Conservation (phyloP, 176 grass and related monocot genomes). For the Avena atlantica region DNA sequence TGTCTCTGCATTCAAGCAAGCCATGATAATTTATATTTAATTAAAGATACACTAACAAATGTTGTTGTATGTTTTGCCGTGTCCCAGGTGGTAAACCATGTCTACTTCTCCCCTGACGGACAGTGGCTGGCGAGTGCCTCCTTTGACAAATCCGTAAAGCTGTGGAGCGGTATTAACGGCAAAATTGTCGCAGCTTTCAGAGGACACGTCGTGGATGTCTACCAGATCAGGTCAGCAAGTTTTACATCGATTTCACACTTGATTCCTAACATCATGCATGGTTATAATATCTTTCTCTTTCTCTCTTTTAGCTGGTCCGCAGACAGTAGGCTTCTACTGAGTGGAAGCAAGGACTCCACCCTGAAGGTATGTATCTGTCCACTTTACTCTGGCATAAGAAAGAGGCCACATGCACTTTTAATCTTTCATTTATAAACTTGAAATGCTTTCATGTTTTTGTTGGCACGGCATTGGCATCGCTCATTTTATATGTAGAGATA, state of each 20-base stretch:
- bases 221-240: slow-evolving; percentile 83
- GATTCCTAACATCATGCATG: background rate
- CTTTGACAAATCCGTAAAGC: slow-evolving; percentile 95
- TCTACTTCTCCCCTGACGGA: slow-evolving; percentile 96
- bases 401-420: no score
- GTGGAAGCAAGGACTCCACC: slow-evolving; percentile 98
- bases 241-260: background rate
- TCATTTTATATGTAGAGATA: background rate
- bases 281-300: slow-evolving; percentile 5
- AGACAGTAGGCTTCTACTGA: slow-evolving; percentile 95
- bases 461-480: background rate
- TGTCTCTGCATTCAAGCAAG: background rate
- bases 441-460: slow-evolving; percentile 4
- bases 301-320: slow-evolving; percentile 74
- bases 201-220: slow-evolving; percentile 93
- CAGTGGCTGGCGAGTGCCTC: slow-evolving; percentile 97
- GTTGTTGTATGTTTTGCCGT: slow-evolving; percentile 35
- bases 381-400: background rate
- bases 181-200: slow-evolving; percentile 74
- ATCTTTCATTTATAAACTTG: no score
- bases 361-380: slow-evolving; percentile 68
- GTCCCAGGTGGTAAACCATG: slow-evolving; percentile 88
- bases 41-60: background rate
- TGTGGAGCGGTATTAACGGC: slow-evolving; percentile 95
- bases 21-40: background rate